Conservation (phyloP, 2,329 filamentous ascomycete species). For the Ceratocystis diversiconidia region DNA sequence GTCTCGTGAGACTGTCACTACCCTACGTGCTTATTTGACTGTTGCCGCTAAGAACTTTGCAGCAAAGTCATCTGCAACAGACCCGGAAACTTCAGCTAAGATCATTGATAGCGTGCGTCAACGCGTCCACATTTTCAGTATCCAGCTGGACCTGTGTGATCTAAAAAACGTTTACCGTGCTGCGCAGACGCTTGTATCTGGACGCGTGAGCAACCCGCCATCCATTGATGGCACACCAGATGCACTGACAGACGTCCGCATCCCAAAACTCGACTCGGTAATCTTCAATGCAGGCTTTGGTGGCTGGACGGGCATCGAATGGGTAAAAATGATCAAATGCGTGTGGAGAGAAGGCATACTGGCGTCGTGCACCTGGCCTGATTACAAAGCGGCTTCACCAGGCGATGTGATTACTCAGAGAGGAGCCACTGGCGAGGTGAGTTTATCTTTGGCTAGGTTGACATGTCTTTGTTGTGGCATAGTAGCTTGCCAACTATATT, state of each 20-base stretch:
- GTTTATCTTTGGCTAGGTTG: not conserved
- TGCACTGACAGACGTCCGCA: conserved; percentile 31
- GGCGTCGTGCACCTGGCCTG: conserved; percentile 60
- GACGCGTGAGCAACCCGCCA: conserved; percentile 33
- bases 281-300: conserved; percentile 83
- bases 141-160: conserved; percentile 47
- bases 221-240: conserved; percentile 25
- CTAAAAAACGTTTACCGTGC: conserved; percentile 36
- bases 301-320: conserved; percentile 65
- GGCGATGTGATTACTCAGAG: conserved; percentile 23
- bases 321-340: conserved; percentile 22
- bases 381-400: conserved; percentile 52
- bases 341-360: conserved; percentile 46
- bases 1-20: conserved; percentile 53
- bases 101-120: conserved; percentile 28
- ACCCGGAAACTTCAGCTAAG: conserved; percentile 41
- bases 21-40: conserved; percentile 49
- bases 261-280: conserved; percentile 63
- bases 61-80: conserved; percentile 38
- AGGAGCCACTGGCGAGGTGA: not conserved
- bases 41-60: conserved; percentile 31
- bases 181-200: conserved; percentile 33
- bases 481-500: not conserved
- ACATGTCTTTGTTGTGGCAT: not conserved
- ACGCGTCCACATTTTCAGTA: conserved; percentile 44